These are phyloP conservation scores for Leishmania lainsoni DNA, from an alignment of 208 protist genomes.

Conservation along the genomic window DNA sequence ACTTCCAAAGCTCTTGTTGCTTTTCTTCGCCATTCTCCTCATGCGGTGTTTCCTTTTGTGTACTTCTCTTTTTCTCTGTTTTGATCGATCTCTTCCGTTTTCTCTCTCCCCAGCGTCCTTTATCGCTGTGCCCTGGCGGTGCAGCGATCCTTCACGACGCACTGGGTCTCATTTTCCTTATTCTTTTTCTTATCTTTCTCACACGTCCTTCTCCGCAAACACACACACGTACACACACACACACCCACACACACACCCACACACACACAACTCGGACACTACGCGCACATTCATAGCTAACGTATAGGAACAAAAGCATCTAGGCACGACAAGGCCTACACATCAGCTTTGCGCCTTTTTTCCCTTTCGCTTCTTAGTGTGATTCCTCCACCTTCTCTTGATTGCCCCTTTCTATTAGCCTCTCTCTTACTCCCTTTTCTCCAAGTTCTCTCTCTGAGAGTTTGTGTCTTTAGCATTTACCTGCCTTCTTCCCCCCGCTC, in stretches of 20 bases:
- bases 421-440: background rate
- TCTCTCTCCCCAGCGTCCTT: background rate
- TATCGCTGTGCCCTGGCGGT: no score
- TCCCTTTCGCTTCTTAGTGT: background rate
- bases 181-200: no score
- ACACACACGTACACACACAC: no score
- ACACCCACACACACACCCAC: no score
- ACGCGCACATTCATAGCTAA: no score
- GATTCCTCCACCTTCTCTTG: no score
- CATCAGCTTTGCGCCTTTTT: background rate
- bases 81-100: background rate
- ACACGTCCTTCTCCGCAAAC: no score
- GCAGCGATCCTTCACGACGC: no score
- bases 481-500: background rate
- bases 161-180: no score
- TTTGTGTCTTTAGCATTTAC: background rate
- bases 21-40: background rate
- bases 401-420: no score
- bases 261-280: no score
- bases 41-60: background rate
- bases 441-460: background rate
- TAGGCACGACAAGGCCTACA: background rate
- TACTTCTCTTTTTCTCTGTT: slow-evolving; percentile 6
- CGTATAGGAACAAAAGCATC: background rate
- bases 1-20: background rate